Conservation (phyloP, 176 grass and related monocot species). For the Cenchrus americanus region DNA sequence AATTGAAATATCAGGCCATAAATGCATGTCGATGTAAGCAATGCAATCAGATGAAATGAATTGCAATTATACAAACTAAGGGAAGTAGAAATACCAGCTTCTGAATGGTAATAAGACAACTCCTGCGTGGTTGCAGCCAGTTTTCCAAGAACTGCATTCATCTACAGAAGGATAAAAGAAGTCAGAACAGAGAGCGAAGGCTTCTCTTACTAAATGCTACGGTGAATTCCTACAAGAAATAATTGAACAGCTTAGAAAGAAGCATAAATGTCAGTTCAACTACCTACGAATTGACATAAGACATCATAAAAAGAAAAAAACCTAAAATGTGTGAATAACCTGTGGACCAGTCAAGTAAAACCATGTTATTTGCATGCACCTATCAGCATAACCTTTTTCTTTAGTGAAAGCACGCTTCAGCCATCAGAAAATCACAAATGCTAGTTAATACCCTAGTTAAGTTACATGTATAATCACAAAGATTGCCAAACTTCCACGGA, state of each 20-base stretch:
- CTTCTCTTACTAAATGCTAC: conserved; percentile 13
- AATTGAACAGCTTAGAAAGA: neutral
- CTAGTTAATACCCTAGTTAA: neutral
- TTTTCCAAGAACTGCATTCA: conserved; percentile 55
- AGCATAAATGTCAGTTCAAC: neutral
- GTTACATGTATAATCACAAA: conserved; percentile 5
- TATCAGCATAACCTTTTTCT: neutral
- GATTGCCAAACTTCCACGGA: neutral
- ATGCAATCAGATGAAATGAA: conserved; percentile 32
- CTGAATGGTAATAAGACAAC: conserved; percentile 59
- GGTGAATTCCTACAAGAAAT: conserved; percentile 17
- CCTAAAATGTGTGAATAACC: conserved; percentile 13
- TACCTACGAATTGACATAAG: conserved; percentile 28
- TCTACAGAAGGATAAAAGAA: conserved; percentile 30
- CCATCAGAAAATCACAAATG: conserved; percentile 15
- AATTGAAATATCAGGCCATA: conserved; percentile 17
- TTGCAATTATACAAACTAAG: conserved; percentile 31
- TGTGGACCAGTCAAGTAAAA: conserved; percentile 27
- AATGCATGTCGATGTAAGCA: conserved; percentile 19
- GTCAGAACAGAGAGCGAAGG: conserved; percentile 22
- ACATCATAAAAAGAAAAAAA: conserved; percentile 22
- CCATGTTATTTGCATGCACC: neutral
- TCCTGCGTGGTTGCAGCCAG: conserved; percentile 54
- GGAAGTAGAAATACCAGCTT: conserved; percentile 45
- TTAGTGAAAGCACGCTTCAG: conserved; percentile 12